These are phyloP conservation scores for Eimeria tenella DNA, from an alignment of 169 alveolate species.

Conservation along the genomic window DNA sequence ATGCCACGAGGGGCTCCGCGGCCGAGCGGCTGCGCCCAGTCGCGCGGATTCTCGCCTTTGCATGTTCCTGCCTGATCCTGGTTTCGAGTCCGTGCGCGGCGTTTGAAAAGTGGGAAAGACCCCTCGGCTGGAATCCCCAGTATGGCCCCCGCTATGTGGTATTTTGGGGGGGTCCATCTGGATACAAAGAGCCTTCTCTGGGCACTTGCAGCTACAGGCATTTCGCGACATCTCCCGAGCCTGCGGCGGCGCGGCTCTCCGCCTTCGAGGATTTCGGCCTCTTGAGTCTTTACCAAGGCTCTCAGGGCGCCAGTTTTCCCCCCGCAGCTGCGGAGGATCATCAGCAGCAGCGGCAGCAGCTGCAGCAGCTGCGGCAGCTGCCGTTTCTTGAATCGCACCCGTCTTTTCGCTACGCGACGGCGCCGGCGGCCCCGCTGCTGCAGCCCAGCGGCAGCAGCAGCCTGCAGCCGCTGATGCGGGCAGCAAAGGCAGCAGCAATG, in stretches of 20 bases:
- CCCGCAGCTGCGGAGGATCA: neutral
- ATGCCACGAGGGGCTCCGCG: too few species aligned
- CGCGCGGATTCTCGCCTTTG: neutral
- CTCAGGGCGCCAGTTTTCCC: neutral
- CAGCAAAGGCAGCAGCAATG: neutral
- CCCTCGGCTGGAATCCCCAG: conserved; percentile 47
- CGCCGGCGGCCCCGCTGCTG: neutral
- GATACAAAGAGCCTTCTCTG: neutral
- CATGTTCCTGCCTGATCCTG: neutral
- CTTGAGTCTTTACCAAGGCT: neutral
- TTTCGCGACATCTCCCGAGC: neutral
- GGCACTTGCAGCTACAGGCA: conserved; percentile 37
- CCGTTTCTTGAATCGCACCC: neutral
- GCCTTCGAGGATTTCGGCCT: neutral
- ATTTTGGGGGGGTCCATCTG: neutral
- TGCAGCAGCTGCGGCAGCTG: neutral
- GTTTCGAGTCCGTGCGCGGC: neutral
- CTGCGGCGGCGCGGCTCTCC: neutral
- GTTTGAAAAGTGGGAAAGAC: conserved; percentile 58
- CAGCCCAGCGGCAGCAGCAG: neutral
- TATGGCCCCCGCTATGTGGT: conserved; percentile 68
- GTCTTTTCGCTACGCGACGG: neutral
- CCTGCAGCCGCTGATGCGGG: neutral
- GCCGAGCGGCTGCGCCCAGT: too few species aligned
- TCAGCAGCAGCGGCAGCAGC: neutral